Base-by-base conservation (phyloP, 2,329 filamentous ascomycete species). In the Cercospora sp. region DNA sequence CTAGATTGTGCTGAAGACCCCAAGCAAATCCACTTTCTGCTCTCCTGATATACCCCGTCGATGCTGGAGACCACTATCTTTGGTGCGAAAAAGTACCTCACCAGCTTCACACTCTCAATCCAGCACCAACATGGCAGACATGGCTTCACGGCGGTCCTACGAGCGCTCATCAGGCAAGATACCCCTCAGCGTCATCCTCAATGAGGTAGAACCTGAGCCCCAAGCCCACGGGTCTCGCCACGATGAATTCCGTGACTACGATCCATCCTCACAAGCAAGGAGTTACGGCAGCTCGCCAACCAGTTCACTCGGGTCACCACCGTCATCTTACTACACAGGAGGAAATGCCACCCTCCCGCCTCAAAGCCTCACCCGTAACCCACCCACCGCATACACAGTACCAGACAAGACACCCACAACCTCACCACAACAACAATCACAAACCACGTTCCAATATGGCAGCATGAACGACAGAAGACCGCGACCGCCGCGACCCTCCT, bases 401-500 rank as follows among this genome's bases (percentile, higher is more conserved):
- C 28, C 20, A n/a, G 62, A 64, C 13, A 64, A 42, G 18, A 9
- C 67, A 18, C 31, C 61, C 28, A 28, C 51, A 8, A n/a, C 36
- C 16, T 42, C 36, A 42, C 36, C 6, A 8, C 36, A 42, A 42
- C 36, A 42, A 8, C 36, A 42, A 42, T 42, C 36, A 16, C 45
- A 36, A 28, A 20, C 48, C 30, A 31, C 48, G 13, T 64, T 53
- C 33, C 36, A 53, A 16, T 33, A 64, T 13, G 36, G 51, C 31
- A 45, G 51, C 62, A 58, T 64, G 62, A 57, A 53, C 33, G 67
- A 66, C 60, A 69, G 70, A 20, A 70, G 63, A 26, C 74, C 73
- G 28, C 72, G 74, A 45, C 64, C 75, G 4, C 73, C 75, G 8
- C 69, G 75, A 23, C 75, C 75, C 1, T 72, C 74, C 7, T 78